Base-by-base conservation (phyloP, 2,329 filamentous ascomycete species). In the Penicillium hordei region DNA sequence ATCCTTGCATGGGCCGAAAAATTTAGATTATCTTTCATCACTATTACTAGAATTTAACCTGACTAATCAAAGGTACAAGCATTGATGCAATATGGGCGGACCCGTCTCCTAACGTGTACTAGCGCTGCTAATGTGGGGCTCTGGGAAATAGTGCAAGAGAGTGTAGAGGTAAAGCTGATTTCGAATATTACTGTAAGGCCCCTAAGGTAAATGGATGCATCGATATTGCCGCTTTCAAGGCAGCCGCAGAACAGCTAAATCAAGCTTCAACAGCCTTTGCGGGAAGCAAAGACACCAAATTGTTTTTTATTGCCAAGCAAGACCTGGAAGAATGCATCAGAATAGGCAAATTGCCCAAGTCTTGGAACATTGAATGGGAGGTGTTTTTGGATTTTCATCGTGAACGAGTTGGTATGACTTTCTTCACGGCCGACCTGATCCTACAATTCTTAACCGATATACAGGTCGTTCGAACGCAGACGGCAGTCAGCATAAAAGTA, bases 331-430 rank as follows among this genome's bases (percentile, higher is more conserved):
- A 45, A 53, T 46, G 31, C 6, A 57, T 60, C 33, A 53, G 42
- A 44, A 34, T 29, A 25, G 48, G 42, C 21, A 31, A 48, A 34
- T 57, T 43, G 42, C 58, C 49, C 19, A 49, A 57, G 6, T 33
- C 31, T 38, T 60, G 45, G 58, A 55, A 52, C 15, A 52, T 60
- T 48, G 54, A 60, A 13, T 54, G 44, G 50, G 50, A 52, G 33
- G 48, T 55, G 25, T 57, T 60, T 48, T 38, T 50, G 29, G 58
- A 60, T 19, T 58, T 53, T 45, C 29, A 42, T 33, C 7, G 42
- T 23, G 40, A 38, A 21, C 19, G 23, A 50, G 36, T 43, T 27
- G 27, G 25, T 43, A 51, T 51, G n/a, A 39, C 42, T 5, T 50
- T n/a, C 43, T 19, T 45, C n/a, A n/a, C 27, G 17, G 43, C 38